A percentile compares a stretch with the other conserved stretches of the same genome.
phyloP scores from a whole-genome alignment of 2,329 filamentous ascomycete genomes.

The Amphichorda felina region DNA sequence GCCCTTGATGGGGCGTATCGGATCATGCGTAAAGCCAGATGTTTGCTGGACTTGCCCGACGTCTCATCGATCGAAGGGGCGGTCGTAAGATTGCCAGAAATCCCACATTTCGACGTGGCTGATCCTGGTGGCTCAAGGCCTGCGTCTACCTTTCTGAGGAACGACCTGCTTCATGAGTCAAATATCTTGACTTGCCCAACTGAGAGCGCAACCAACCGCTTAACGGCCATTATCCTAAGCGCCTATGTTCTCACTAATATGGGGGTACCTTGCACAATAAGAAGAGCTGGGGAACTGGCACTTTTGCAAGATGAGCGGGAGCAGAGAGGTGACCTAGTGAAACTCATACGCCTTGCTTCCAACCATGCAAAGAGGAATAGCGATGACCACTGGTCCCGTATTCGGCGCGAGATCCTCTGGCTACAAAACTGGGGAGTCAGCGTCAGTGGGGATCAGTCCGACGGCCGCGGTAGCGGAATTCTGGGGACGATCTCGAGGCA shows the following conservation, averaged over 20 bases:
- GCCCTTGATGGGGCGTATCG: slow-evolving; percentile 48
- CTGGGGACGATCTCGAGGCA: slow-evolving; percentile 48
- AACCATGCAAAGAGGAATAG: slow-evolving; percentile 42
- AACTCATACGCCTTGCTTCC: slow-evolving; percentile 42
- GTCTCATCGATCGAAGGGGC: slow-evolving; percentile 38
- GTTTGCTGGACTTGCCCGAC: slow-evolving; percentile 46
- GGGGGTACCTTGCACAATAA: slow-evolving; percentile 37
- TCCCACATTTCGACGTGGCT: slow-evolving; percentile 17
- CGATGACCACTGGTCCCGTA: slow-evolving; percentile 50
- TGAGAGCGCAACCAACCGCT: slow-evolving; percentile 39
- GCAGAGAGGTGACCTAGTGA: slow-evolving; percentile 47
- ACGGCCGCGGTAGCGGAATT: slow-evolving; percentile 29
- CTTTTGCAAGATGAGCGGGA: slow-evolving; percentile 52
- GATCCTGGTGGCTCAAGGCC: slow-evolving; percentile 10
- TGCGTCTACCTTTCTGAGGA: slow-evolving; percentile 18
- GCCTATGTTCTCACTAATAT: slow-evolving; percentile 41
- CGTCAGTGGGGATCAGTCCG: slow-evolving; percentile 7
- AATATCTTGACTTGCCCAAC: slow-evolving; percentile 56
- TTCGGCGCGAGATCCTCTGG: slow-evolving; percentile 59
- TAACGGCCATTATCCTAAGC: slow-evolving; percentile 52
- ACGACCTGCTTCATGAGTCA: slow-evolving; percentile 40
- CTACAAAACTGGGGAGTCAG: slow-evolving; percentile 58
- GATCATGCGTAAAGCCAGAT: slow-evolving; percentile 42
- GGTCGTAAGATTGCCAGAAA: slow-evolving; percentile 27
- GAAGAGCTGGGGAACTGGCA: slow-evolving; percentile 47